Evolutionary conservation across 2,329 filamentous ascomycete species (phyloP), one percentile per base, ranked within the genome.

Genomic region (Helotiales sp.): DNA sequence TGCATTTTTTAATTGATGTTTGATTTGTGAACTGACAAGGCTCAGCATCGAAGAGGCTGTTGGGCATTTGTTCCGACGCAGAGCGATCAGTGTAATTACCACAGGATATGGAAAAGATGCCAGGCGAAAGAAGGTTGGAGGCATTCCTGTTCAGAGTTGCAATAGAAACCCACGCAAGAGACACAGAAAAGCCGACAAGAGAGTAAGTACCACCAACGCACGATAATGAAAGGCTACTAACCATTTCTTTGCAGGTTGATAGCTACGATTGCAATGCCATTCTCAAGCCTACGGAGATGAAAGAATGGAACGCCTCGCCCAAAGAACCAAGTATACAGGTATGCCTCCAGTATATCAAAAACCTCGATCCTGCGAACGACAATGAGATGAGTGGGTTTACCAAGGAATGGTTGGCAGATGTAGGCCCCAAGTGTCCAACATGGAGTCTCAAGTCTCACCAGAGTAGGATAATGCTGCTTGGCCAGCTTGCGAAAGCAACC

Each of bases 371-470:
- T 2, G 15, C 17, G 9, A 10, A 15, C 13, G 48, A 52, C 29
- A 48, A 36, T 25, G 15, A 36, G 25, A n/a, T 48, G 42, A 42
- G 15, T 8, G 50, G 36, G 10, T 47, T 58, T 10, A 58, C 51
- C 2, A 44, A 13, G 24, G 29, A 50, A 9, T 58, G 56, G 56
- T 22, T 58, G 29, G 27, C 29, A 30, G 38, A n/a, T 30, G 56
- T 54, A 54, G 30, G 17, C 17, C 19, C 17, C 9, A 12, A 12
- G 30, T 1, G 30, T 48, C 46, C 25, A 31, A 30, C 27, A 31
- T 30, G 9, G 5, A 19, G 17, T 42, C n/a, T 5, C 12, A 25
- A 31, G 13, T 27, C 19, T 15, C n/a, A 8, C 15, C 36, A 13
- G 22, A 17, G 27, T 34, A 55, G 53, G 17, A 31, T 15, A 25